Conservation (phyloP, 208 protist genomes). For the Wallacemonas sp. region DNA sequence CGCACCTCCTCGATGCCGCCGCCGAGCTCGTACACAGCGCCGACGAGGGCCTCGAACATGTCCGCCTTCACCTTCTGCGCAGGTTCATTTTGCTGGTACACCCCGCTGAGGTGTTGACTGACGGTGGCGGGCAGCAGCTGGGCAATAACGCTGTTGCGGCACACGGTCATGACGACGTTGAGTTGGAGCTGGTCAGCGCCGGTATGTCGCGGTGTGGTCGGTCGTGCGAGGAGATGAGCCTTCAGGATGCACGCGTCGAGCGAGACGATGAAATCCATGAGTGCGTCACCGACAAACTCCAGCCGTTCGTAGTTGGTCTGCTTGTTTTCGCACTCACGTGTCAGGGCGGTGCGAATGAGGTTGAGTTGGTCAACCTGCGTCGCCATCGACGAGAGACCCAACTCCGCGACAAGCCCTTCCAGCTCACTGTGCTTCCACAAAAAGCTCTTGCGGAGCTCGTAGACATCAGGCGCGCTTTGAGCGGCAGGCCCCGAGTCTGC, state of each 20-base stretch:
- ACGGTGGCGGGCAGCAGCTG: conserved; percentile 41
- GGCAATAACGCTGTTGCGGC: conserved; percentile 47
- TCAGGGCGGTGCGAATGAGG: conserved; percentile 30
- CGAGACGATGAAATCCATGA: conserved; percentile 64
- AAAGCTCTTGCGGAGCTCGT: neutral
- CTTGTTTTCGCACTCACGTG: conserved; percentile 48
- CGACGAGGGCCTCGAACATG: conserved; percentile 65
- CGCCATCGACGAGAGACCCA: neutral
- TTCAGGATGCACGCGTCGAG: conserved; percentile 30
- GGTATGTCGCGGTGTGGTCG: conserved; percentile 3
- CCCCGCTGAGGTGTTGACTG: conserved; percentile 16
- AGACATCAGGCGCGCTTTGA: neutral
- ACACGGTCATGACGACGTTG: conserved; percentile 18
- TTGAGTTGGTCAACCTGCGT: neutral
- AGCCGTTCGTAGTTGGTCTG: conserved; percentile 57
- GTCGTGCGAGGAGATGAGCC: conserved; percentile 11
- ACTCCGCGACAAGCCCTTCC: neutral
- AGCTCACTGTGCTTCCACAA: conserved; percentile 3
- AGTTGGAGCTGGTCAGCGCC: neutral
- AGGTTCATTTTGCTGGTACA: conserved; percentile 12
- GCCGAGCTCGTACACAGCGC: conserved; percentile 41
- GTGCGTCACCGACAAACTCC: conserved; percentile 65
- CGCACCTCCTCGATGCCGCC: conserved; percentile 47
- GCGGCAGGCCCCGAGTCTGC: neutral
- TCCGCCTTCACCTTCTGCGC: conserved; percentile 55